These are phyloP conservation scores for Heterobasidion annosum DNA, from an alignment of 1,284 basidiomycete species.

Conservation along the genomic window DNA sequence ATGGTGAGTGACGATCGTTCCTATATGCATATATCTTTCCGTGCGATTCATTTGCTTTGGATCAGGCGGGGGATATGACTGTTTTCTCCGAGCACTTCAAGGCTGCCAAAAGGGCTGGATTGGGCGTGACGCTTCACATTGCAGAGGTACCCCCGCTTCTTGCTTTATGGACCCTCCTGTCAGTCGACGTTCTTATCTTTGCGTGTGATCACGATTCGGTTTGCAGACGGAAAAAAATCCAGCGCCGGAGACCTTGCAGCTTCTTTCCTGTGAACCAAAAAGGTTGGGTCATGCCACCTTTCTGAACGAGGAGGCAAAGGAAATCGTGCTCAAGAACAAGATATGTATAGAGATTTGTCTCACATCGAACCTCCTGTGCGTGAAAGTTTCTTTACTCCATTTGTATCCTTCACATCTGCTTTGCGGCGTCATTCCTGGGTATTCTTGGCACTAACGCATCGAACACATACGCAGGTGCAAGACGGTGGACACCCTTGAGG, in stretches of 20 bases:
- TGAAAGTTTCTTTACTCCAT: slow-evolving; percentile 6
- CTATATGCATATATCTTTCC: neutral
- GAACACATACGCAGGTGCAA: slow-evolving; percentile 42
- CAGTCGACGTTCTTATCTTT: too few species aligned
- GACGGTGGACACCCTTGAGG: slow-evolving; percentile 53
- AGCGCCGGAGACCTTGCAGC: slow-evolving; percentile 47
- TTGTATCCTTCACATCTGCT: neutral
- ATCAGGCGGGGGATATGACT: slow-evolving; percentile 44
- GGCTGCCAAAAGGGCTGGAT: slow-evolving; percentile 45
- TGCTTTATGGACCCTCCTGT: too few species aligned
- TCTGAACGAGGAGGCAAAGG: slow-evolving; percentile 50
- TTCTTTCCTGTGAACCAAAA: slow-evolving; percentile 58
- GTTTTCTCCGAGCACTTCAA: slow-evolving; percentile 44
- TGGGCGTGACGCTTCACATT: slow-evolving; percentile 71
- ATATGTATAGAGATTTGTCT: slow-evolving; percentile 77
- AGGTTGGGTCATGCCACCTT: slow-evolving; percentile 80
- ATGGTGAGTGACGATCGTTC: slow-evolving; percentile 18
- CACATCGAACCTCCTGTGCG: slow-evolving; percentile 70
- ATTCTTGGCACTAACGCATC: neutral
- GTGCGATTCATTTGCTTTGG: neutral
- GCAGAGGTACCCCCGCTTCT: slow-evolving; percentile 49
- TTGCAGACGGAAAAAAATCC: slow-evolving; percentile 41
- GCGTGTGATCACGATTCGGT: too few species aligned
- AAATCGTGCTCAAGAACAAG: slow-evolving; percentile 45
- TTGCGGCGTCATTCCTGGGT: neutral